Evolutionary conservation across 2,329 filamentous ascomycete genomes (phyloP).

Genomic region (Aspergillus sp.): DNA sequence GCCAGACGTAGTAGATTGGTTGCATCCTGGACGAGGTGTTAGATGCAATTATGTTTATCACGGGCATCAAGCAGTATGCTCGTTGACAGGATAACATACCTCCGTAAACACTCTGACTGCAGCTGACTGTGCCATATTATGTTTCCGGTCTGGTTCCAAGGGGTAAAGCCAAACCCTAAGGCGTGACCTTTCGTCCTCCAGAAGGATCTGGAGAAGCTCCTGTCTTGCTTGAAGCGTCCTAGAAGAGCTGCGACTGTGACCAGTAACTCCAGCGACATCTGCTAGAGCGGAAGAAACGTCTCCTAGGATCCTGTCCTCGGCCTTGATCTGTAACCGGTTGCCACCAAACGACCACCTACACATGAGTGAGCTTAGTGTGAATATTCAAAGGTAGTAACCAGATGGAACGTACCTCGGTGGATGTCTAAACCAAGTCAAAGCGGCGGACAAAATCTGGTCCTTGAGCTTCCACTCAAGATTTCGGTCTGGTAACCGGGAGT

Average conservation of each 20-base stretch:
- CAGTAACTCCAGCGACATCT: constrained; percentile 62
- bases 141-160: constrained; percentile 64
- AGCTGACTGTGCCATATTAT: constrained; percentile 50
- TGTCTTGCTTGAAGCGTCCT: constrained; percentile 76
- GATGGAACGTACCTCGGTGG: constrained; percentile 60
- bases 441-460: constrained; percentile 83
- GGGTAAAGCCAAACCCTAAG: constrained; percentile 90
- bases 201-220: constrained; percentile 74
- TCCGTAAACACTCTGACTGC: constrained; percentile 46
- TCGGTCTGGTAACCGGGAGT: constrained; percentile 65
- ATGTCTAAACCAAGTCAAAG: constrained; percentile 82
- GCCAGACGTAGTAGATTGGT: constrained; percentile 73
- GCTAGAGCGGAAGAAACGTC: constrained; percentile 73
- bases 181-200: constrained; percentile 82
- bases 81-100: constrained; percentile 25
- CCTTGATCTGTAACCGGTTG: constrained; percentile 89
- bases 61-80: neutral
- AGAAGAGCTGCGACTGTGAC: constrained; percentile 52
- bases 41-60: constrained; percentile 5
- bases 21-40: constrained; percentile 51
- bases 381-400: neutral
- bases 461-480: constrained; percentile 79
- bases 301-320: constrained; percentile 78
- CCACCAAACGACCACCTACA: constrained; percentile 90
- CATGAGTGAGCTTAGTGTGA: constrained; percentile 16